Evolutionary conservation across 2,329 filamentous ascomycete genomes (phyloP).

Genomic region (Xylariaceae sp.): DNA sequence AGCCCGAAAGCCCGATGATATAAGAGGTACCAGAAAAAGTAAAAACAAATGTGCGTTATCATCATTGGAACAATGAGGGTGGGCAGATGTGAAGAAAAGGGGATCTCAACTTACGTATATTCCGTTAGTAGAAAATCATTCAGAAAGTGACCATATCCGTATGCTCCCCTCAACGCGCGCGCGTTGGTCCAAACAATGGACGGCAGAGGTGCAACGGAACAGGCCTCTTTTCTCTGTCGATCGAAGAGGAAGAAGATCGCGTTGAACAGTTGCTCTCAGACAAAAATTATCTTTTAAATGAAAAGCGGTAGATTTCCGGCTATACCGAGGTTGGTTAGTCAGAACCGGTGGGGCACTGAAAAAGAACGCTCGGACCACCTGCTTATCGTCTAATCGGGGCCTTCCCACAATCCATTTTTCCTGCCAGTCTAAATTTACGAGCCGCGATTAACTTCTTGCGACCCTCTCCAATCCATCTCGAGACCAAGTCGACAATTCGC

Average conservation of each 20-base stretch:
- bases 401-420: constrained; percentile 17
- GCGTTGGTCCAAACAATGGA: too few species aligned
- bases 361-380: constrained; percentile 20
- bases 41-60: constrained; percentile 55
- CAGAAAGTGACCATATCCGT: too few species aligned
- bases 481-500: constrained; percentile 26
- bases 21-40: constrained; percentile 97
- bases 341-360: background rate
- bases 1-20: constrained; percentile 62
- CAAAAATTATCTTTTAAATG: constrained; percentile 11
- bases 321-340: background rate
- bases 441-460: constrained; percentile 20
- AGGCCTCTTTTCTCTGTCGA: background rate
- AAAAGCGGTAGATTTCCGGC: constrained; percentile 16
- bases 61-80: constrained; percentile 51
- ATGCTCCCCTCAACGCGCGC: too few species aligned
- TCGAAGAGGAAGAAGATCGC: background rate
- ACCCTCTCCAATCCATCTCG: constrained; percentile 12
- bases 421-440: constrained; percentile 18
- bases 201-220: too few species aligned
- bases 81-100: constrained; percentile 11
- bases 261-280: background rate
- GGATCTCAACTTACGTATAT: constrained; percentile 34
- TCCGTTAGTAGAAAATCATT: background rate
- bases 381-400: constrained; percentile 13